Evolutionary conservation across 1,139 yeast species (phyloP).

Genomic region (Lizanozyma gosingica): DNA sequence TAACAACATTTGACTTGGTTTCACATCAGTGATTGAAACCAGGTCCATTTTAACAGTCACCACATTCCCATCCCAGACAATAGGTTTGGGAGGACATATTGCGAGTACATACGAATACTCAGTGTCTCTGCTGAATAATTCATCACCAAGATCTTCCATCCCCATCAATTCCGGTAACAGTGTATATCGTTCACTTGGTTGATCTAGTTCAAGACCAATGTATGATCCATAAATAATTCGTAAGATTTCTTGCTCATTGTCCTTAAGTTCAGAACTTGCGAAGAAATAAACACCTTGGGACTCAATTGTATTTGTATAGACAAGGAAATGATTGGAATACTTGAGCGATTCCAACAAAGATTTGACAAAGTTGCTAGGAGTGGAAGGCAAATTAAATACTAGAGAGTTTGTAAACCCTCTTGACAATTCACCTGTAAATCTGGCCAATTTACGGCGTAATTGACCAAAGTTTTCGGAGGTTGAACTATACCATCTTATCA

Average conservation of each 20-base stretch:
- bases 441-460: constrained; percentile 71
- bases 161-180: constrained; percentile 18
- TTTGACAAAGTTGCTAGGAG: constrained; percentile 44
- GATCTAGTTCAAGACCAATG: constrained; percentile 30
- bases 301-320: constrained; percentile 67
- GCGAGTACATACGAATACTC: constrained; percentile 47
- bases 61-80: constrained; percentile 85
- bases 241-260: constrained; percentile 33
- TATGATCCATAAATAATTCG: constrained; percentile 35
- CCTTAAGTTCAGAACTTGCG: constrained; percentile 53
- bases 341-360: constrained; percentile 49
- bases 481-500: constrained; percentile 73
- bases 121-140: constrained; percentile 2
- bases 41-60: constrained; percentile 45
- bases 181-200: constrained; percentile 20
- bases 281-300: constrained; percentile 68
- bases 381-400: constrained; percentile 46
- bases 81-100: constrained; percentile 73
- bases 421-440: constrained; percentile 64
- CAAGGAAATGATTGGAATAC: constrained; percentile 66
- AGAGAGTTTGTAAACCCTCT: constrained; percentile 71
- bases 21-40: constrained; percentile 40
- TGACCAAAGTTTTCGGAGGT: constrained; percentile 82
- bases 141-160: constrained; percentile 10
- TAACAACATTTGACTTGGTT: constrained; percentile 63